phyloP scores from a whole-genome alignment of 1,284 basidiomycete species.

The Golubevia pallescens region DNA sequence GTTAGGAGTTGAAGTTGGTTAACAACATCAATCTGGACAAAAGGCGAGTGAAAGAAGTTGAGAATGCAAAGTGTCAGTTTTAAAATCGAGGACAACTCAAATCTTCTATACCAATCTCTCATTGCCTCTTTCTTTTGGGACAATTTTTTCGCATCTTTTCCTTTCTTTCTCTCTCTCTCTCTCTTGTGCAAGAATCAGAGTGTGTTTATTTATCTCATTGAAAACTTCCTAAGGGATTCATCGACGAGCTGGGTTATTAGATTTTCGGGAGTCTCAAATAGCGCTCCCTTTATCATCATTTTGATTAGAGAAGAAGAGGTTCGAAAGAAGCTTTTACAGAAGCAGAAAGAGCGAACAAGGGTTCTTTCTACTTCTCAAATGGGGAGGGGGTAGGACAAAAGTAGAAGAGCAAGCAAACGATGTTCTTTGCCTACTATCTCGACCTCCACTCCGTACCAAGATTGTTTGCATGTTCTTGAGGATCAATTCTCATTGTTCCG shows the following conservation, averaged over 20 bases:
- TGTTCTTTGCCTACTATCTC: no score
- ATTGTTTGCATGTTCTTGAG: no score
- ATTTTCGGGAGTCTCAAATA: conserved; percentile 69
- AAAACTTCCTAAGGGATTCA: conserved; percentile 72
- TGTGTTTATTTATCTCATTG: conserved; percentile 70
- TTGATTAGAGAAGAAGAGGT: not conserved
- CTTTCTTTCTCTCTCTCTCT: no score
- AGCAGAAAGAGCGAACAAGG: no score
- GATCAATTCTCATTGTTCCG: no score
- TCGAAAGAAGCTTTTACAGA: no score
- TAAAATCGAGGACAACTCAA: no score
- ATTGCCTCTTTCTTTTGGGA: no score
- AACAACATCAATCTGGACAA: conserved; percentile 85
- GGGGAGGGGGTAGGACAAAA: not conserved
- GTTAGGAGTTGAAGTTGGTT: conserved; percentile 90
- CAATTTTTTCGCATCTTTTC: no score
- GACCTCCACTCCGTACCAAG: no score
- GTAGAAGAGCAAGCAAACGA: conserved; percentile 1
- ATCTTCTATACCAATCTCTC: no score
- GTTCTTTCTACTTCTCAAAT: not conserved
- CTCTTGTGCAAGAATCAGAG: conserved; percentile 67
- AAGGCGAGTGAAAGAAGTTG: not conserved
- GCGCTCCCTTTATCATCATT: conserved; percentile 79
- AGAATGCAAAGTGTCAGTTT: conserved; percentile 1
- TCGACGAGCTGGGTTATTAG: conserved; percentile 74